phyloP scores from a whole-genome alignment of 805 yeast genomes.

The Metschnikowia vanudenii region DNA sequence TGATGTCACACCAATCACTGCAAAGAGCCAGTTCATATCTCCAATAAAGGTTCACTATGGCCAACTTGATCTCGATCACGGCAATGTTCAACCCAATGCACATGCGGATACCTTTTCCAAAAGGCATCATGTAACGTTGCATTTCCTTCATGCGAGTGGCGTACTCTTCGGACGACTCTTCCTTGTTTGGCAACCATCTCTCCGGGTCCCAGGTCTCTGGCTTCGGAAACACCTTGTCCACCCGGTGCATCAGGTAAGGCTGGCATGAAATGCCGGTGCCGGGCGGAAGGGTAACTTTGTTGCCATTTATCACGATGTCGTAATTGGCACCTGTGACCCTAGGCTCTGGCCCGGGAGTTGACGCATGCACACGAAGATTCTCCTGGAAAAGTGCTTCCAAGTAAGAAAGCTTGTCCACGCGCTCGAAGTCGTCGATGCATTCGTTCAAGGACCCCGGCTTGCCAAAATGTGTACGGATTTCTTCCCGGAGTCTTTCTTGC shows the following conservation, averaged over 20 bases:
- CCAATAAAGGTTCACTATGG: conserved; percentile 53
- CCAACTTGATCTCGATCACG: conserved; percentile 59
- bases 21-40: conserved; percentile 36
- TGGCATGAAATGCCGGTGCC: conserved; percentile 60
- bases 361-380: conserved; percentile 58
- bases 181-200: conserved; percentile 51
- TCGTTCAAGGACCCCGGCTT: conserved; percentile 20
- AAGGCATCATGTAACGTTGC: conserved; percentile 58
- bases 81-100: conserved; percentile 73
- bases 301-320: conserved; percentile 13
- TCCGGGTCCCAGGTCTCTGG: conserved; percentile 55
- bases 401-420: conserved; percentile 53
- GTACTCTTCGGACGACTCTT: conserved; percentile 33
- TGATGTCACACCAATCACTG: conserved; percentile 42
- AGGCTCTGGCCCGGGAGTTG: conserved; percentile 76
- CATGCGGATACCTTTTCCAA: conserved; percentile 73
- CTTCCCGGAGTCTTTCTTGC: conserved; percentile 49
- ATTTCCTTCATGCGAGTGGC: conserved; percentile 40
- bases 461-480: conserved; percentile 41
- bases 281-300: conserved; percentile 39
- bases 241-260: conserved; percentile 64
- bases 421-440: conserved; percentile 30
- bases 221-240: conserved; percentile 46
- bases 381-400: conserved; percentile 64
- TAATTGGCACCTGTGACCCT: conserved; percentile 40